These are phyloP conservation scores for Euclidium syriacum DNA, from an alignment of 345 rosid species.

Conservation along the genomic window DNA sequence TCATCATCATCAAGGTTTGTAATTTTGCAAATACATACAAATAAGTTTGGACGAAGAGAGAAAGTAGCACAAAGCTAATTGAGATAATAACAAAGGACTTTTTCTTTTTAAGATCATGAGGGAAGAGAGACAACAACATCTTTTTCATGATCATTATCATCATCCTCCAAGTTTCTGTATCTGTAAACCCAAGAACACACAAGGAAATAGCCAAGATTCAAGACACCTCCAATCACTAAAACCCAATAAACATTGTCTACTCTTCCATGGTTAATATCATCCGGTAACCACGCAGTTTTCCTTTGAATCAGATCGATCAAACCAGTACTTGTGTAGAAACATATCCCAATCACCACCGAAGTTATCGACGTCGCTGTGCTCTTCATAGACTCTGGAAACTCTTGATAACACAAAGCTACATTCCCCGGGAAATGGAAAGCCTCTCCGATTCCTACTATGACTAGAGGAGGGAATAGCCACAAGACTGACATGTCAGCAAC, in stretches of 20 bases:
- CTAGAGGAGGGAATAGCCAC: constrained; percentile 46
- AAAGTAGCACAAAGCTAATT: too few species aligned
- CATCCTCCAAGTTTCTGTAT: constrained; percentile 11
- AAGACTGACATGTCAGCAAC: constrained; percentile 29
- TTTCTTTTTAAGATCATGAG: neutral
- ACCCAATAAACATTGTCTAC: constrained; percentile 38
- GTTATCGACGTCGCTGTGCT: constrained; percentile 45
- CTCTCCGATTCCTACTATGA: constrained; percentile 33
- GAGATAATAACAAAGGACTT: too few species aligned
- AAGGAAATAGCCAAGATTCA: constrained; percentile 42
- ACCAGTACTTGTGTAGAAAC: constrained; percentile 33
- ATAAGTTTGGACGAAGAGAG: too few species aligned
- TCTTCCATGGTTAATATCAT: constrained; percentile 42
- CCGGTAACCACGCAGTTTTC: constrained; percentile 39
- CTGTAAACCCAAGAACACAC: constrained; percentile 30
- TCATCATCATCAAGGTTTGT: too few species aligned
- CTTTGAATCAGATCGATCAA: constrained; percentile 30
- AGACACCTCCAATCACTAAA: constrained; percentile 19
- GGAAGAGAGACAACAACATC: neutral
- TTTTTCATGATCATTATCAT: neutral
- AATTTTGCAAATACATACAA: too few species aligned
- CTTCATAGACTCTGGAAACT: constrained; percentile 36
- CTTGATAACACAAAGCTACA: constrained; percentile 35
- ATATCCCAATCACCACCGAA: constrained; percentile 29
- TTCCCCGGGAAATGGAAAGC: constrained; percentile 48